Percentiles rank a stretch among this genome's conserved stretches.
These are phyloP conservation scores for Amaranthus hypochondriacus DNA, from an alignment of 148 eudicot species.

Conservation along the genomic window DNA sequence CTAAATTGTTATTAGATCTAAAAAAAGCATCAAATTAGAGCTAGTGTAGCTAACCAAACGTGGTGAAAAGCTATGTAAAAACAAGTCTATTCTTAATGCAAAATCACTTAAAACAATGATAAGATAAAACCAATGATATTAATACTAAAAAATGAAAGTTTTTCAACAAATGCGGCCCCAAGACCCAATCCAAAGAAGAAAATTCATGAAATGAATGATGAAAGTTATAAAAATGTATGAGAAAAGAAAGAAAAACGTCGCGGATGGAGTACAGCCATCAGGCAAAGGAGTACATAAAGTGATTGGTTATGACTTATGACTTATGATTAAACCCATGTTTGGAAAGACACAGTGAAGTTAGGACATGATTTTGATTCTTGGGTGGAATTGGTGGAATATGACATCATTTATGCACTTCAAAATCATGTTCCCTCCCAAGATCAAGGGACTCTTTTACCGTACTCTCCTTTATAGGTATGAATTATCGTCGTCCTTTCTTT, in stretches of 20 bases:
- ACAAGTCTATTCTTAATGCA: too few relatives aligned
- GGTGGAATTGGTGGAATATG: slow-evolving; percentile 24
- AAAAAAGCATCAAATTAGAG: too few relatives aligned
- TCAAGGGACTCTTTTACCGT: too few relatives aligned
- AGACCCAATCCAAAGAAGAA: neutral
- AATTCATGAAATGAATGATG: neutral
- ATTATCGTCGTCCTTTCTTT: too few relatives aligned
- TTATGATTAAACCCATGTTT: neutral
- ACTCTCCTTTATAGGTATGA: too few relatives aligned
- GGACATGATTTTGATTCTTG: slow-evolving; percentile 30
- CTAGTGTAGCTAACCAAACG: too few relatives aligned
- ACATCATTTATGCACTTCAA: slow-evolving; percentile 5
- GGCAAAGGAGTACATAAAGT: slow-evolving; percentile 12
- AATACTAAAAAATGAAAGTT: neutral
- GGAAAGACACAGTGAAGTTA: slow-evolving; percentile 22
- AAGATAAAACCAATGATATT: too few relatives aligned
- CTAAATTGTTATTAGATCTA: too few relatives aligned
- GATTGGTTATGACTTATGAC: neutral
- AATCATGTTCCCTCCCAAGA: neutral
- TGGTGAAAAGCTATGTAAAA: too few relatives aligned
- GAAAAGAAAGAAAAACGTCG: neutral
- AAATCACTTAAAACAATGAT: too few relatives aligned
- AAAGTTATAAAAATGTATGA: neutral
- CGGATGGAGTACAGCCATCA: slow-evolving; percentile 18
- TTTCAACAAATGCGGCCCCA: slow-evolving; percentile 13